These are phyloP conservation scores for Reticulascus tulasneorum DNA, from an alignment of 2,329 filamentous ascomycete species.

Conservation along the genomic window DNA sequence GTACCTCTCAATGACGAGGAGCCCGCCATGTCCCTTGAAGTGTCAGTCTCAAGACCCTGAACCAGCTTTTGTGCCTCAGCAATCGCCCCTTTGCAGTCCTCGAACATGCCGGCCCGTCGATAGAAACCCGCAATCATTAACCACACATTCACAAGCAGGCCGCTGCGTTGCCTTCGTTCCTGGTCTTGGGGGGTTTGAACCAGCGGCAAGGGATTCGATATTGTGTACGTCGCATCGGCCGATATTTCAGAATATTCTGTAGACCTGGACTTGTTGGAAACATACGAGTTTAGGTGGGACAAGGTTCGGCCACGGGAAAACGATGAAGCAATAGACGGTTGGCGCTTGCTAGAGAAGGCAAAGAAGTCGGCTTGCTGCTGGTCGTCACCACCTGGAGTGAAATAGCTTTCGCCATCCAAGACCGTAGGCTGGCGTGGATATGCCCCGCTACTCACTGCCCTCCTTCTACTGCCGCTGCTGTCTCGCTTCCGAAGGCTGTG, in stretches of 20 bases:
- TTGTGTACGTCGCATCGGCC: conserved; percentile 37
- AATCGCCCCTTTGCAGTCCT: conserved; percentile 76
- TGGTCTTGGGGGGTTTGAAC: conserved; percentile 54
- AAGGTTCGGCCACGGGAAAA: conserved; percentile 39
- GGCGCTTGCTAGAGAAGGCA: conserved; percentile 35
- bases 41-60: conserved; percentile 64
- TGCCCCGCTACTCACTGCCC: conserved; percentile 36
- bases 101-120: conserved; percentile 71
- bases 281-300: conserved; percentile 41
- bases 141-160: conserved; percentile 75
- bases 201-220: conserved; percentile 44
- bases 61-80: conserved; percentile 78
- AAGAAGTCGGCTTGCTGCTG: conserved; percentile 40
- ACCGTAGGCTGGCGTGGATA: conserved; percentile 35
- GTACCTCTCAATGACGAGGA: conserved; percentile 58
- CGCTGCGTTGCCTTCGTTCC: conserved; percentile 44
- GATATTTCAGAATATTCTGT: conserved; percentile 35
- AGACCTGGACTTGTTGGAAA: conserved; percentile 35
- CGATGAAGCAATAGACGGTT: conserved; percentile 34
- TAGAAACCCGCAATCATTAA: conserved; percentile 87
- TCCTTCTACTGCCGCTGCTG: conserved; percentile 43
- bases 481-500: conserved; percentile 52
- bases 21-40: conserved; percentile 58
- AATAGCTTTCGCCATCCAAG: conserved; percentile 48
- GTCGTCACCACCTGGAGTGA: conserved; percentile 41